Evolutionary conservation across 768 basidiomycete species (phyloP).

Genomic region (Psilocybe tampanensis): DNA sequence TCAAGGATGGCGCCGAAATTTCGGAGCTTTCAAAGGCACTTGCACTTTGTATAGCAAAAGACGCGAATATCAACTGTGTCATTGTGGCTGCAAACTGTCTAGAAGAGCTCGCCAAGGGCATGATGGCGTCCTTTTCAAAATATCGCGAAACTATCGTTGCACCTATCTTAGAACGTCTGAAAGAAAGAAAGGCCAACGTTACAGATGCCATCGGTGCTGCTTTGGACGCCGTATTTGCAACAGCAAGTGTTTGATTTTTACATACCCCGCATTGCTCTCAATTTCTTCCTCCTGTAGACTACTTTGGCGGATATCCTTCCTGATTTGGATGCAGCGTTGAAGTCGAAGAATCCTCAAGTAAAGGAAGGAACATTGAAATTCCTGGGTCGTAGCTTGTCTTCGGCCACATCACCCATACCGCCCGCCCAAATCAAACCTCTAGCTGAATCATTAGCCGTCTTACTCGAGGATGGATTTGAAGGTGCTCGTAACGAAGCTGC

Average conservation of each 20-base stretch:
- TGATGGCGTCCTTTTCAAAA: conserved; percentile 73
- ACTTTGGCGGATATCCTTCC: conserved; percentile 80
- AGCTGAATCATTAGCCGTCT: conserved; percentile 69
- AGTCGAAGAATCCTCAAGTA: conserved; percentile 95
- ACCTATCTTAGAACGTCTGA: conserved; percentile 84
- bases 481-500: conserved; percentile 92
- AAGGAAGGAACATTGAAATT: conserved; percentile 93
- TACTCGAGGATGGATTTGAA: conserved; percentile 88
- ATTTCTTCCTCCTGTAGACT: conserved; percentile 50
- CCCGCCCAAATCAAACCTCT: conserved; percentile 80
- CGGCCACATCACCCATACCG: conserved; percentile 69
- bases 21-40: conserved; percentile 76
- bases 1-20: conserved; percentile 80
- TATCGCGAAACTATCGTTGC: conserved; percentile 74
- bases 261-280: conserved; percentile 9
- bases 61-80: conserved; percentile 96
- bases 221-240: conserved; percentile 84
- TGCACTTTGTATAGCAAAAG: conserved; percentile 78
- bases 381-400: conserved; percentile 73
- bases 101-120: conserved; percentile 83
- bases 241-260: conserved; percentile 52
- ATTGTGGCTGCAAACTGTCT: conserved; percentile 84
- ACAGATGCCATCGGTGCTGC: conserved; percentile 87
- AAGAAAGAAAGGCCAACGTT: conserved; percentile 91
- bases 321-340: conserved; percentile 75